These are phyloP conservation scores for Alternaria consortialis DNA, from an alignment of 2,329 filamentous ascomycete genomes.

Conservation along the genomic window DNA sequence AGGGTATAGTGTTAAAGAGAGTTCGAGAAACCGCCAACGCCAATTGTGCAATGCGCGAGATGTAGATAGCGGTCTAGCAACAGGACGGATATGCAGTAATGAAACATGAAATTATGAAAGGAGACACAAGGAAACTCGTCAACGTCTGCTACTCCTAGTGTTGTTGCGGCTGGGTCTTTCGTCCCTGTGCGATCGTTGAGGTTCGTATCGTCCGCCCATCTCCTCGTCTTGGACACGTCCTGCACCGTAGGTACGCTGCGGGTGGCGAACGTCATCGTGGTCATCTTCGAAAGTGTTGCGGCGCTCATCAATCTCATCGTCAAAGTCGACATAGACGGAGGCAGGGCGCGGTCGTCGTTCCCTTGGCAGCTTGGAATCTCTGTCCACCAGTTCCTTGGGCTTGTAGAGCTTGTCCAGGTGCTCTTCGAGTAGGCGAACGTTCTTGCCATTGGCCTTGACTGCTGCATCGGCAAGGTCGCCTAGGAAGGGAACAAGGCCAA, in stretches of 20 bases:
- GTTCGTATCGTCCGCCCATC: slow-evolving; percentile 39
- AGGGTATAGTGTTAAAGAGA: slow-evolving; percentile 21
- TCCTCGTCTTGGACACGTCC: slow-evolving; percentile 43
- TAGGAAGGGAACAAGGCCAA: slow-evolving; percentile 77
- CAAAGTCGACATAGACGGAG: slow-evolving; percentile 58
- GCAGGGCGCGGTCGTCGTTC: slow-evolving; percentile 52
- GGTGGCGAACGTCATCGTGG: slow-evolving; percentile 40
- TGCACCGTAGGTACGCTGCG: slow-evolving; percentile 40
- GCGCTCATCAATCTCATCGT: slow-evolving; percentile 49
- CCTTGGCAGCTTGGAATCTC: slow-evolving; percentile 27
- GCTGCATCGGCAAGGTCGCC: slow-evolving; percentile 79
- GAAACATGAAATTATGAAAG: slow-evolving; percentile 13
- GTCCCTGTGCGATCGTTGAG: slow-evolving; percentile 25
- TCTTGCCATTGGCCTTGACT: slow-evolving; percentile 79
- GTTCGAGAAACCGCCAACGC: slow-evolving; percentile 14
- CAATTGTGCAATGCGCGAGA: slow-evolving; percentile 3
- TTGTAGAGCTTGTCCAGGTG: slow-evolving; percentile 74
- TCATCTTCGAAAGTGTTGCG: slow-evolving; percentile 32
- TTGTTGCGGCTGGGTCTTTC: slow-evolving; percentile 36
- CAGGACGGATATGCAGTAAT: slow-evolving; percentile 8
- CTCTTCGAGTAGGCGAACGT: slow-evolving; percentile 73
- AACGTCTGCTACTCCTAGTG: slow-evolving; percentile 34
- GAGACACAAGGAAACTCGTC: slow-evolving; percentile 13
- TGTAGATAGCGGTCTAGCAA: slow-evolving; percentile 4
- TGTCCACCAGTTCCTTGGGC: slow-evolving; percentile 44